Conservation (phyloP, 306 rosid genomes). For the Morella rubra region DNA sequence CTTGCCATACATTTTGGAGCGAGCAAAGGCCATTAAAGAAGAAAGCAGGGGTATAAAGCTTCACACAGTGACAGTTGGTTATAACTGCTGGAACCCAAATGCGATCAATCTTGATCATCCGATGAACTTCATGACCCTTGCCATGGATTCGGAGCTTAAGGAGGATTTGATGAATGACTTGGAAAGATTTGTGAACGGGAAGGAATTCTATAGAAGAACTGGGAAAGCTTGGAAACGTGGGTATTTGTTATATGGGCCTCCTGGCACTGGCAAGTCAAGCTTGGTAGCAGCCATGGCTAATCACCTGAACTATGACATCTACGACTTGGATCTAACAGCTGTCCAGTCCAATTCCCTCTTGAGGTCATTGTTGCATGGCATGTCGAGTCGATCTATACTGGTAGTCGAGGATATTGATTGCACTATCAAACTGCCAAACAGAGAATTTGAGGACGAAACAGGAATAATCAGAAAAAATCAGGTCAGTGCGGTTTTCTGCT, state of each 20-base stretch:
- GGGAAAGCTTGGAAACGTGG: constrained; percentile 48
- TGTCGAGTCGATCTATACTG: constrained; percentile 30
- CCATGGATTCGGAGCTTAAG: constrained; percentile 30
- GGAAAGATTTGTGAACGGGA: constrained; percentile 29
- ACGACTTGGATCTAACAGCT: constrained; percentile 39
- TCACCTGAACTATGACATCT: constrained; percentile 37
- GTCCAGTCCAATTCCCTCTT: constrained; percentile 18
- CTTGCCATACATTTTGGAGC: constrained; percentile 31
- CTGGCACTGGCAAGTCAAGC: constrained; percentile 47
- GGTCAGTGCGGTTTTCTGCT: not conserved
- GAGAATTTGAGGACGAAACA: not conserved
- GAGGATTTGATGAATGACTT: constrained; percentile 35
- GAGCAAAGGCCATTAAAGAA: constrained; percentile 26
- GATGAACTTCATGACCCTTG: constrained; percentile 29
- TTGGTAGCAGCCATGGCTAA: constrained; percentile 48
- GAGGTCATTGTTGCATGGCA: constrained; percentile 22
- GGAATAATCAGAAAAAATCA: not conserved
- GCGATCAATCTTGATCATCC: constrained; percentile 30
- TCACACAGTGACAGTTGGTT: not conserved
- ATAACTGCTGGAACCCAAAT: not conserved
- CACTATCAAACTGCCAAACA: constrained; percentile 24
- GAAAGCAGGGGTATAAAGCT: constrained; percentile 33
- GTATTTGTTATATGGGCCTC: constrained; percentile 41
- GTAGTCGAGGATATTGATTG: constrained; percentile 44
- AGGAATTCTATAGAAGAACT: constrained; percentile 28